These are phyloP conservation scores for Marvania coccoides DNA, from an alignment of 139 green algal species.

Conservation along the genomic window DNA sequence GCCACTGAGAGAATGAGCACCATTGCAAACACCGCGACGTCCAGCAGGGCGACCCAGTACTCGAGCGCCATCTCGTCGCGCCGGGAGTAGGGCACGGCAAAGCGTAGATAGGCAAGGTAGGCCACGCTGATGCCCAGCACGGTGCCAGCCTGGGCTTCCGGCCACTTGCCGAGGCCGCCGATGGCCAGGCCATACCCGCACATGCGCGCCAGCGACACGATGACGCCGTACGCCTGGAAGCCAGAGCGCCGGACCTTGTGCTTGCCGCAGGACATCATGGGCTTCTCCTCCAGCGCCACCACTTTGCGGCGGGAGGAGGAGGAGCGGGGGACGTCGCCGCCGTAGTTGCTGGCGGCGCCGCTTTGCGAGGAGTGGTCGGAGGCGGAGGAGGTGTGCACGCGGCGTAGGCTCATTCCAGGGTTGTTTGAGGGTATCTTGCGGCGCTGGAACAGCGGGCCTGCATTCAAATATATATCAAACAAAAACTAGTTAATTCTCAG, in stretches of 20 bases:
- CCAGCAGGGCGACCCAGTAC: conserved; percentile 6
- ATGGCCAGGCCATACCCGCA: conserved; percentile 1
- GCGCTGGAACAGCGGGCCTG: background rate
- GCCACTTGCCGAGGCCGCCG: background rate
- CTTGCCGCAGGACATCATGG: background rate
- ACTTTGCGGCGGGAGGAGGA: conserved; percentile 1
- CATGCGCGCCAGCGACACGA: conserved; percentile 6
- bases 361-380: conserved; percentile 4
- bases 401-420: background rate
- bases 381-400: background rate
- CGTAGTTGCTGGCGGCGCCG: background rate
- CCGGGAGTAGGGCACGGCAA: conserved; percentile 2
- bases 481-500: background rate
- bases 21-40: background rate
- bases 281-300: background rate
- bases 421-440: background rate
- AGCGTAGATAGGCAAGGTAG: conserved; percentile 4
- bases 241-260: background rate
- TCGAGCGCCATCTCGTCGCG: conserved; percentile 14
- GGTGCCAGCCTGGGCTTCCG: background rate
- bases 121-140: background rate
- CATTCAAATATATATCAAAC: background rate
- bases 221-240: conserved; percentile 5
- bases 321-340: background rate
- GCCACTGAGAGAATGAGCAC: background rate